Evolutionary conservation across 225 moss, liverwort and hornwort genomes (phyloP), one percentile per base, ranked within the genome.

Genomic region (Neckera pumila): DNA sequence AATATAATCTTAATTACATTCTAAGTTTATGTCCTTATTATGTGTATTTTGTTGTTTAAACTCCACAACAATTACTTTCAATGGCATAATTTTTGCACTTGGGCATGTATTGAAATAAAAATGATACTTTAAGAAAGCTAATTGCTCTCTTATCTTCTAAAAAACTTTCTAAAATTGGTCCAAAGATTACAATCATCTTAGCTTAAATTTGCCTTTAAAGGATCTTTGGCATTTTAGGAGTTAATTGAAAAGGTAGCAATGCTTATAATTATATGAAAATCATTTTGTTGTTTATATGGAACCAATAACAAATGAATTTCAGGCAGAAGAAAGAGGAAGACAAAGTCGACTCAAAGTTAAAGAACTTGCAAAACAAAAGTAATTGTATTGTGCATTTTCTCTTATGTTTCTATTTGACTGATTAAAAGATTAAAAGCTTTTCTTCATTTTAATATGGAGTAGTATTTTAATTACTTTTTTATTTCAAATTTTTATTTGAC

Each of bases 271-370:
- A 51, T 7, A 33, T 17, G 0, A 26, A 11, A 80, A 70, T 8
- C 8, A 45, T 28, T 8, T 17, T 42, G 1, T 57, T 81, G 2
- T 67, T 69, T 36, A 28, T 15, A 15, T 27, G 3, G 16, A 22
- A 53, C 11, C 4, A 53, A 36, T 76, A 21, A 30, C 5, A 72
- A 38, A 57, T 43, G n/a, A 63, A 57, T 77, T n/a, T 16, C 15
- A 99, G 99, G 95, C 94, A 20, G 96, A 99, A 82, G 99, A 97
- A 84, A 95, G 97, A 57, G 99, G 97, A 67, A 92, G 97, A 86
- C 99, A 97, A 96, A 94, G 95, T 54, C 92, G 99, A 36, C 91
- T 93, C 3, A 94, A 76, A 79, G 67, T 94, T 18, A 85, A 84
- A 56, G 96, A 99, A 49, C 91, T 99, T 73, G 73, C 86, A 17